Evolutionary conservation across 352 stramenopile species (phyloP), one percentile per base, ranked within the genome.

Genomic region (Globisporangium rhizosaccharum): DNA sequence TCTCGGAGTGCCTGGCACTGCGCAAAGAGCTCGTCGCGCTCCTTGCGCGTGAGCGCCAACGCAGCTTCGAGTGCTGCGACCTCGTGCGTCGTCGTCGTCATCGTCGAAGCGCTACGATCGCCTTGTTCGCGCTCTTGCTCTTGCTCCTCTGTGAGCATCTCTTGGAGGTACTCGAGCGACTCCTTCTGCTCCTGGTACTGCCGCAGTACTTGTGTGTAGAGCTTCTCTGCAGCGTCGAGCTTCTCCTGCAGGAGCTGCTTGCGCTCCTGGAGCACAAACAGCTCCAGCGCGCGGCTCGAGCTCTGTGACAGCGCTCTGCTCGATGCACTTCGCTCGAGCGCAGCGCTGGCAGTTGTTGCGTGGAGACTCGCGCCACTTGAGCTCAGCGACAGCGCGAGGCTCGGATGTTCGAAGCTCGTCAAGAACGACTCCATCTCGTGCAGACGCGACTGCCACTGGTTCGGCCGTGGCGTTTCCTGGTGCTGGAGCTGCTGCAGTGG

Each of bases 201-300:
- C n/a, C 75, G 71, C 49, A 92, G 54, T 50, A 87, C 81, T 51
- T 89, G 74, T 47, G 82, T 59, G 63, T 92, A 87, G 23, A 87
- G 57, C 59, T 90, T 88, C 65, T 92, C 82, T 15, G 79, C 68
- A 0, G 75, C 73, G 63, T 91, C 77, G 25, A 89, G 73, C 42
- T 86, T 83, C 37, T 90, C 79, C 33, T 79, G 67, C 33, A 87
- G 20, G 11, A 75, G 59, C 61, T 83, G 73, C 17, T 58, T 54
- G 17, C 66, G 65, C 59, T 83, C 73, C 42, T 79, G 72, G 12
- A 70, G 53, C 63, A 65, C 70, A 30, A 73, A 58, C 30, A 63
- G 65, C 30, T 76, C 61, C 49, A 84, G 37, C 20, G 62, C 67
- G 36, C 70, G 58, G 47, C 59, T 70, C 20, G 70, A 76, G 17